Evolutionary conservation across 345 rosid genomes (phyloP), one percentile per base, ranked within the genome.

Genomic region (Rhizophora apiculata): DNA sequence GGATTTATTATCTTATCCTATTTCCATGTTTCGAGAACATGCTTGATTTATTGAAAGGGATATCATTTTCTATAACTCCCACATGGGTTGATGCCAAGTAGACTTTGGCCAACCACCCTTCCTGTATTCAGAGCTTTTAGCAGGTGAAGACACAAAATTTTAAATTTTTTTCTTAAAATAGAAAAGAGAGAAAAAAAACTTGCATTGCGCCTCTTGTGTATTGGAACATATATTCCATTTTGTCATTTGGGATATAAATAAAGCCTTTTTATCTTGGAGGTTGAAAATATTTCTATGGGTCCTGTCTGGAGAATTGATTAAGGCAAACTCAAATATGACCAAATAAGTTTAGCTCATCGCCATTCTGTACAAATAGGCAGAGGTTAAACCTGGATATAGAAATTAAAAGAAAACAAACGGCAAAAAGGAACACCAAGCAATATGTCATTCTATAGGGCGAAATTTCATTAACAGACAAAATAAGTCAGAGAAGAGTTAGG

Each of bases 31-130:
- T 39, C 11, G 48, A 39, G 15, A 3, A 1, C 15, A 9, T 9
- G 48, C 48, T 39, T 1, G 49, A 3, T 6, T 20, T 2, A 18
- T 26, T 2, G 9, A 56, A 8, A 27, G 9, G 37, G 30, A 27
- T 4, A 46, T 27, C 19, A 68, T 43, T 68, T 58, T 68, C 20
- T 60, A 59, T 27, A 0, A 20, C 21, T 43, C 20, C 39, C 82
- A 79, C 82, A 72, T 79, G 82, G 77, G 61, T 79, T 75, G 79
- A 75, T 79, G 8, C 82, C 74, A 20, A 53, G 22, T 36, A 19
- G 31, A 71, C 64, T 10, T 39, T 46, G 56, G 55, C 69, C 49
- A 70, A 69, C 78, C 51, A 54, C 52, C 63, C 9, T n/a, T n/a
- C 2, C 15, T 10, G 48, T 39, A 39, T 10, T 39, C 57, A 15